phyloP scores from a whole-genome alignment of 2,329 filamentous ascomycete genomes.

The Cordyceps cateniannulata region DNA sequence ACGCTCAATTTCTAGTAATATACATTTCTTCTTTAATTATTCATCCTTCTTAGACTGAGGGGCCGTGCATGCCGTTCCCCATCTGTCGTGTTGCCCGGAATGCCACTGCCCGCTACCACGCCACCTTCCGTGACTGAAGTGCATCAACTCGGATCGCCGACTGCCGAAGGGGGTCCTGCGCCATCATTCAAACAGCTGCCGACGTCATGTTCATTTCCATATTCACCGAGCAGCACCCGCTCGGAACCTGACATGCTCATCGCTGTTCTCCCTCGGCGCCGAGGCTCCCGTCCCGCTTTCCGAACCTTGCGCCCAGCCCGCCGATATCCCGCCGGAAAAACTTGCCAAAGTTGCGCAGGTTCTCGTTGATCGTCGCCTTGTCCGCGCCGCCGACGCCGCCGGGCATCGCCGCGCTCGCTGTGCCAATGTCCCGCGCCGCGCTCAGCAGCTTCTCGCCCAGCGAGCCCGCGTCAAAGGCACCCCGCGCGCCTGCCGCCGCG shows the following conservation, averaged over 20 bases:
- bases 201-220: background rate
- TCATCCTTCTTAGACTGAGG: no score
- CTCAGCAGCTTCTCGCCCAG: slow-evolving; percentile 85
- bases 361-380: slow-evolving; percentile 78
- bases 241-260: slow-evolving; percentile 4
- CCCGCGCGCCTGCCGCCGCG: slow-evolving; percentile 18
- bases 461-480: slow-evolving; percentile 20
- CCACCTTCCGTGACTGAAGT: background rate
- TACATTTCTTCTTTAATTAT: no score
- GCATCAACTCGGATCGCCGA: background rate
- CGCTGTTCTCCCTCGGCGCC: slow-evolving; percentile 22
- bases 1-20: no score
- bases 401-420: slow-evolving; percentile 27
- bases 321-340: slow-evolving; percentile 89
- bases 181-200: background rate
- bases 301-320: slow-evolving; percentile 66
- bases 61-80: no score
- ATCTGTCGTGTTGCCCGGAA: no score
- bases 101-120: no score
- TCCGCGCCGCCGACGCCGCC: slow-evolving; percentile 33
- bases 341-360: slow-evolving; percentile 90
- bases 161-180: background rate
- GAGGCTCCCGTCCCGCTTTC: slow-evolving; percentile 47
- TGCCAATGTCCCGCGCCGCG: slow-evolving; percentile 79
- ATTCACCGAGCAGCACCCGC: background rate